phyloP scores from a whole-genome alignment of 2,329 filamentous ascomycete genomes.

The Claviceps monticola region DNA sequence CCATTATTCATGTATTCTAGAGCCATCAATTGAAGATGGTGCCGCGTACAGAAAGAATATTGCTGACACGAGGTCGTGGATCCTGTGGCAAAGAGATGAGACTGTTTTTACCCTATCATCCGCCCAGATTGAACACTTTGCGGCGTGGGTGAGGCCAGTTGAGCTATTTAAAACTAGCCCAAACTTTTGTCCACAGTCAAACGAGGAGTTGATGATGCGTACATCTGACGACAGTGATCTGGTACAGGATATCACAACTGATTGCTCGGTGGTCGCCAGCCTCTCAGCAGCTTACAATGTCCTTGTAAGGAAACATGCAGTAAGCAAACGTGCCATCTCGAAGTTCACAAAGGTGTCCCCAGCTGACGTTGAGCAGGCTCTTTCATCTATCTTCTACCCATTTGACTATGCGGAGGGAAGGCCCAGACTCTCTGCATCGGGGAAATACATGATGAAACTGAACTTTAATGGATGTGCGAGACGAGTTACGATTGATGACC shows the following conservation, averaged over 20 bases:
- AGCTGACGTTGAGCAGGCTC: conserved; percentile 33
- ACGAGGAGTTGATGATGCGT: conserved; percentile 38
- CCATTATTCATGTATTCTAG: not conserved
- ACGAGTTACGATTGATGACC: conserved; percentile 77
- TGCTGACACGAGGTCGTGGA: not conserved
- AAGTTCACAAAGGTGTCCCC: not conserved
- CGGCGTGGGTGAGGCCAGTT: conserved; percentile 65
- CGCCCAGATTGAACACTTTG: conserved; percentile 62
- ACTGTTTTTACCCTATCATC: conserved; percentile 58
- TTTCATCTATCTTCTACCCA: conserved; percentile 62
- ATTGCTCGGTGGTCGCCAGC: conserved; percentile 94
- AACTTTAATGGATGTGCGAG: conserved; percentile 93
- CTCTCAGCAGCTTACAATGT: conserved; percentile 68
- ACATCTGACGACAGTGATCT: conserved; percentile 55
- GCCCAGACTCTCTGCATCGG: conserved; percentile 57
- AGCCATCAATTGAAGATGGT: not conserved
- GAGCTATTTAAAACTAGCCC: conserved; percentile 38
- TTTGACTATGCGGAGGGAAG: conserved; percentile 44
- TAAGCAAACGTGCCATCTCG: conserved; percentile 21
- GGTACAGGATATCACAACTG: conserved; percentile 88
- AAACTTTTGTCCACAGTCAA: conserved; percentile 14
- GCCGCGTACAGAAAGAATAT: not conserved
- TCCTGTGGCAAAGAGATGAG: conserved; percentile 44
- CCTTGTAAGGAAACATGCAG: conserved; percentile 53
- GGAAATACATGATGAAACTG: conserved; percentile 84